phyloP scores from a whole-genome alignment of 2,329 filamentous ascomycete species.

The Fusarium fujikuroi region DNA sequence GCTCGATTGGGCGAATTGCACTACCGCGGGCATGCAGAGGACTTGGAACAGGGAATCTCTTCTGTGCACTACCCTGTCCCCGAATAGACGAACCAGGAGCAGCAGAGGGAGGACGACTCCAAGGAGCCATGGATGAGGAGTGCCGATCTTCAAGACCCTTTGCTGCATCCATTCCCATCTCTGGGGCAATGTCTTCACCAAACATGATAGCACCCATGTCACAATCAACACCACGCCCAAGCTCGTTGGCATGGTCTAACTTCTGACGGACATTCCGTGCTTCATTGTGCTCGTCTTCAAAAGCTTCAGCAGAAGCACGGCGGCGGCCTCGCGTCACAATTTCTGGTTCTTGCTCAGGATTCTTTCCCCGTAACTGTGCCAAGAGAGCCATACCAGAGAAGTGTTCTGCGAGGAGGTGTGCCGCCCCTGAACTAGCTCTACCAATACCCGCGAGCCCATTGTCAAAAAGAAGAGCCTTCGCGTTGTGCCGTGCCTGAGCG shows the following conservation, averaged over 20 bases:
- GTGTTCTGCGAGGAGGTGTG: constrained; percentile 56
- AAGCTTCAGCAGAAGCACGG: constrained; percentile 57
- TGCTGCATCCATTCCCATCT: constrained; percentile 76
- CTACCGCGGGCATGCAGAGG: constrained; percentile 53
- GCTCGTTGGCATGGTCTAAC: constrained; percentile 45
- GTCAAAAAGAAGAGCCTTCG: constrained; percentile 45
- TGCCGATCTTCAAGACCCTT: constrained; percentile 74
- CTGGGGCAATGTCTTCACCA: constrained; percentile 61
- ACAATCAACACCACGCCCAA: constrained; percentile 43
- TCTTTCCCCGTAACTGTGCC: constrained; percentile 44
- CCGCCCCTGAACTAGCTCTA: constrained; percentile 35
- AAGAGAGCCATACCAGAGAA: constrained; percentile 59
- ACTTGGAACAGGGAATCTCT: constrained; percentile 48
- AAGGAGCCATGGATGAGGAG: constrained; percentile 62
- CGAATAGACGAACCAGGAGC: constrained; percentile 60
- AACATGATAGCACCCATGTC: constrained; percentile 46
- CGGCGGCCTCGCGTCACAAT: constrained; percentile 47
- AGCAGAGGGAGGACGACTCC: constrained; percentile 60
- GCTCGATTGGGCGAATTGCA: constrained; percentile 55
- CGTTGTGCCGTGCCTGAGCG: constrained; percentile 54
- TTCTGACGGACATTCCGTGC: constrained; percentile 54
- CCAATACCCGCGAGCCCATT: constrained; percentile 50
- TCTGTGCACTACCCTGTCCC: constrained; percentile 53
- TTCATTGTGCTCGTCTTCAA: constrained; percentile 52
- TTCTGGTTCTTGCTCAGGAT: constrained; percentile 33